Conservation (phyloP, 2,329 filamentous ascomycete genomes). For the Penicillium oxalicum region DNA sequence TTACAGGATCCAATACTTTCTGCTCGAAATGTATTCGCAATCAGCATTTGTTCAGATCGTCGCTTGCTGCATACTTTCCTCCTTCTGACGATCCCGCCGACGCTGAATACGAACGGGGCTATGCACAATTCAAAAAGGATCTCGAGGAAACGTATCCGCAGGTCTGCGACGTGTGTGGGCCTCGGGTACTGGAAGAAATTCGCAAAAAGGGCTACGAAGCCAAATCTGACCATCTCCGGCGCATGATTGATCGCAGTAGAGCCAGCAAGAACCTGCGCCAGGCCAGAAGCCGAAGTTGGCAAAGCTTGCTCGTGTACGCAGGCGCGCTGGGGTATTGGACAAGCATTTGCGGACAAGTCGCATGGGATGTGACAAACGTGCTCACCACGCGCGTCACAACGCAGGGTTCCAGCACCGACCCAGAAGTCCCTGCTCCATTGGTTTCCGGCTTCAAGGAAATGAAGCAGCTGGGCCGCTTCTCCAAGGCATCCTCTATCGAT, state of each 20-base stretch:
- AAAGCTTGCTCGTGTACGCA: slow-evolving; percentile 37
- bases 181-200: slow-evolving; percentile 64
- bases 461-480: slow-evolving; percentile 16
- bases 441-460: slow-evolving; percentile 19
- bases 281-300: slow-evolving; percentile 38
- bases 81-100: slow-evolving; percentile 62
- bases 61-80: slow-evolving; percentile 74
- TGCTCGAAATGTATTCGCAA: slow-evolving; percentile 83
- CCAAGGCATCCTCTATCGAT: slow-evolving; percentile 25
- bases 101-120: slow-evolving; percentile 59
- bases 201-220: slow-evolving; percentile 70
- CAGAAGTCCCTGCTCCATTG: slow-evolving; percentile 14
- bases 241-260: slow-evolving; percentile 63
- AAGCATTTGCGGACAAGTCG: slow-evolving; percentile 40
- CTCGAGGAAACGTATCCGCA: slow-evolving; percentile 83
- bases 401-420: slow-evolving; percentile 8
- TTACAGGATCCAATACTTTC: slow-evolving; percentile 45
- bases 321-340: slow-evolving; percentile 41
- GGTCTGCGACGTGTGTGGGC: slow-evolving; percentile 75
- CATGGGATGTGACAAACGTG: slow-evolving; percentile 38
- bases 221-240: slow-evolving; percentile 71
- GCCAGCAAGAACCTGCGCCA: slow-evolving; percentile 29
- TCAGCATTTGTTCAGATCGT: slow-evolving; percentile 71
- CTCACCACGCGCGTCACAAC: slow-evolving; percentile 18
- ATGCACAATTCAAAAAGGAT: slow-evolving; percentile 63